Percentiles rank a stretch among this genome's conserved stretches.
These are phyloP conservation scores for Phytopythium vexans DNA, from an alignment of 352 stramenopile genomes.

Conservation along the genomic window DNA sequence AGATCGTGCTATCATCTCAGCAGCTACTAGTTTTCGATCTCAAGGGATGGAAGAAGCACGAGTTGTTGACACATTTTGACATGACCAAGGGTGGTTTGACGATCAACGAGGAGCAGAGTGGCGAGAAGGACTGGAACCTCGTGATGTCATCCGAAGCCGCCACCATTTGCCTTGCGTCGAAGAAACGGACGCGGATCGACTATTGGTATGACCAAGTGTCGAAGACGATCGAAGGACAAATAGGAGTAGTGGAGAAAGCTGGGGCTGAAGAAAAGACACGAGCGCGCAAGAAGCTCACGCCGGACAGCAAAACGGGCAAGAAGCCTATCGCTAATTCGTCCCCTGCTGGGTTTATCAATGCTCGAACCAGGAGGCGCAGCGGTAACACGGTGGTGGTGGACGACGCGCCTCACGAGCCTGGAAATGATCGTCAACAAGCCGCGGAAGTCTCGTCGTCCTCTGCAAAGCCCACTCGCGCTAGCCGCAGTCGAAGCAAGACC, in stretches of 20 bases:
- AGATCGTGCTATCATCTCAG: constrained; percentile 31
- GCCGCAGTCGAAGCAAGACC: too few species aligned
- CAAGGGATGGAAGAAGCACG: constrained; percentile 33
- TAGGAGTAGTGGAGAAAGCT: constrained; percentile 10
- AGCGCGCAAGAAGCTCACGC: constrained; percentile 3
- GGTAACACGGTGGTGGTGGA: constrained; percentile 3
- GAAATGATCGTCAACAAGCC: too few species aligned
- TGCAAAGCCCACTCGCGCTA: too few species aligned
- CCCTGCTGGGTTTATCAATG: constrained; percentile 10
- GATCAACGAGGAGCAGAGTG: constrained; percentile 22
- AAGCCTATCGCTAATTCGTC: not conserved
- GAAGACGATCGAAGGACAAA: constrained; percentile 24
- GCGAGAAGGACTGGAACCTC: constrained; percentile 41
- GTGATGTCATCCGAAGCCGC: constrained; percentile 13
- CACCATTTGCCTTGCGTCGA: constrained; percentile 26
- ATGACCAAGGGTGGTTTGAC: constrained; percentile 14
- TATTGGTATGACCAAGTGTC: constrained; percentile 61
- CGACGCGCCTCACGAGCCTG: not conserved
- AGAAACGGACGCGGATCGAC: constrained; percentile 44
- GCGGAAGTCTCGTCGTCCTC: too few species aligned
- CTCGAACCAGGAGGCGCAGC: constrained; percentile 5
- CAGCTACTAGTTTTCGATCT: constrained; percentile 36
- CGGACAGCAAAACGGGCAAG: constrained; percentile 1
- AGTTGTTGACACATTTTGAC: constrained; percentile 20
- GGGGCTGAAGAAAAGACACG: constrained; percentile 13